These are phyloP conservation scores for Anthostomella pinea DNA, from an alignment of 2,329 filamentous ascomycete genomes.

Conservation along the genomic window DNA sequence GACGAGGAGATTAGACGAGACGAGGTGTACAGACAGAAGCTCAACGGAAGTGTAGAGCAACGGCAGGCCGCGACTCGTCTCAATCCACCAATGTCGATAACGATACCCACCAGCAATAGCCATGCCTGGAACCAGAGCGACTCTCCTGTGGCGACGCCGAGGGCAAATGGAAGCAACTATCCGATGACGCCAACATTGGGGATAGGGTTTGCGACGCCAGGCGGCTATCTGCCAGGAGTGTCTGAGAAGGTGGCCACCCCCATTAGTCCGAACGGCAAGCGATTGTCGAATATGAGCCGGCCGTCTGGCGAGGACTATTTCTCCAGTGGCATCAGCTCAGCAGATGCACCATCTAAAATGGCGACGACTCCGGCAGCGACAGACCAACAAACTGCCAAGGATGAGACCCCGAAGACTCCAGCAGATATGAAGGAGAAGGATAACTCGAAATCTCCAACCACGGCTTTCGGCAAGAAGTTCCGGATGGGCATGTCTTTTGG, in stretches of 20 bases:
- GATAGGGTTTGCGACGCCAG: slow-evolving; percentile 75
- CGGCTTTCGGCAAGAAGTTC: slow-evolving; percentile 43
- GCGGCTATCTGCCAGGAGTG: slow-evolving; percentile 43
- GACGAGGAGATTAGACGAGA: slow-evolving; percentile 88
- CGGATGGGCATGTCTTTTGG: slow-evolving; percentile 57
- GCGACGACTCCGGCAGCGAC: slow-evolving; percentile 46
- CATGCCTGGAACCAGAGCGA: slow-evolving; percentile 40
- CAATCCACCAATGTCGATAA: slow-evolving; percentile 60
- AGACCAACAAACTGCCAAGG: slow-evolving; percentile 38
- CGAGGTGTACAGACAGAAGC: slow-evolving; percentile 64
- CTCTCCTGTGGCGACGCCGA: slow-evolving; percentile 55
- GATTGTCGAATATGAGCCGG: slow-evolving; percentile 53
- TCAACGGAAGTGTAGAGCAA: slow-evolving; percentile 63
- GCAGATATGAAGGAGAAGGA: slow-evolving; percentile 56
- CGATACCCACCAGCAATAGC: slow-evolving; percentile 35
- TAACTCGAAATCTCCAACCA: slow-evolving; percentile 56
- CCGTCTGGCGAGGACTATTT: slow-evolving; percentile 78
- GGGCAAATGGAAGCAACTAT: slow-evolving; percentile 61
- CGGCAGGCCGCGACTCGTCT: slow-evolving; percentile 52
- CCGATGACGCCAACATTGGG: slow-evolving; percentile 71
- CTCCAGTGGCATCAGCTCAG: slow-evolving; percentile 54
- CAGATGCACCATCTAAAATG: slow-evolving; percentile 44
- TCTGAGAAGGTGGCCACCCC: slow-evolving; percentile 46
- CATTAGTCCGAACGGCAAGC: slow-evolving; percentile 51
- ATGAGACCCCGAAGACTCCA: slow-evolving; percentile 45